Evolutionary conservation across 805 yeast genomes (phyloP), one percentile per base, ranked within the genome.

Genomic region (Candida sanyiensis): DNA sequence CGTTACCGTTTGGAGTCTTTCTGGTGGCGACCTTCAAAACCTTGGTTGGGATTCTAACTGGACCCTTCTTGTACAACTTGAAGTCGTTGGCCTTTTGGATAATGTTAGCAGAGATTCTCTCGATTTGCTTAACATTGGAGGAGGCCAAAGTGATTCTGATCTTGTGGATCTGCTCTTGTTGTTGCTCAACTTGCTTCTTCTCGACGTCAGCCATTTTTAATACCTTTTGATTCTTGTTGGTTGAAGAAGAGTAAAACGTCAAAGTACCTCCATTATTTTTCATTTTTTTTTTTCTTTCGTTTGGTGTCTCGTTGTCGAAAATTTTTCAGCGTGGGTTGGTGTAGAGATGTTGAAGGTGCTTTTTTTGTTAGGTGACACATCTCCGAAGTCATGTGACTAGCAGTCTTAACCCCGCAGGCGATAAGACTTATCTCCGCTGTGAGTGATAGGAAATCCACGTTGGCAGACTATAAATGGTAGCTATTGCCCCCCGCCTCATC

Each of bases 1-100:
- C 99, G 80, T 93, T 97, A 93, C 99, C 99, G 73, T 94, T 94
- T 66, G 99, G 99, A 67, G 98, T 84, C 89, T 93, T 93, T 86
- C 99, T 88, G 85, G 99, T 93, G 75, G 95, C 78, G 76, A 93
- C 78, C 75, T 84, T 87, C 67, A 93, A 84, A 61, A 84, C 93
- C 84, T 89, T 93, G 74, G 98, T 93, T 78, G 99, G 99, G 77
- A 93, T 74, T 85, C 98, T 89, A 66, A 93, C 96, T 61, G 98
- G 98, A 68, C 99, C 99, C 80, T 88, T 90, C 83, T 87, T 88
- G 70, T 73, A 77, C 65, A 89, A 77, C 62, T 83, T 71, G 73
- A 78, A 72, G 69, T 75, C 76, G 69, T 74, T 75, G 69, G 97
- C 96, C 65, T 86, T 88, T 69, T 67, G 70, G 72, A 89, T 76